Evolutionary conservation across 2,329 filamentous ascomycete genomes (phyloP), one percentile per base, ranked within the genome.

Genomic region (Bipolaris sorokiniana): DNA sequence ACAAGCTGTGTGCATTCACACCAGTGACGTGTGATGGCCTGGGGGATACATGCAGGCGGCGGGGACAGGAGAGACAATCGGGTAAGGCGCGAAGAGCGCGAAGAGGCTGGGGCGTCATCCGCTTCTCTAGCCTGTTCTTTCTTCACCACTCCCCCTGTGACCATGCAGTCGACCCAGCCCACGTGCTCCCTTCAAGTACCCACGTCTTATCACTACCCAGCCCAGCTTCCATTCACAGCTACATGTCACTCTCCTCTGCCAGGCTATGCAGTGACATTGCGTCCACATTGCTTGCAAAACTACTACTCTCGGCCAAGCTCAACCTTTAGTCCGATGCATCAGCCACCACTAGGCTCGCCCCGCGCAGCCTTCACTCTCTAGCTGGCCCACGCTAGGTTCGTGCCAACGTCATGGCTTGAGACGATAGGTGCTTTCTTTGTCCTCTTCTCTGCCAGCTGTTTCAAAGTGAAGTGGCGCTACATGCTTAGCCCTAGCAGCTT

Each of bases 81-180:
- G 41, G 40, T 26, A 22, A 26, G 40, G 22, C 7, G 38, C 16
- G 28, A 26, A 28, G 45, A 48, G 45, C 18, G 40, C 18, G 28
- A 28, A 18, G 46, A 48, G 46, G 46, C 31, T 48, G 33, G 46
- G 46, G 28, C 46, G 46, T 48, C 46, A 48, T 36, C 38, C 46
- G 46, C 46, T 48, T 48, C 15, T 10, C 20, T 48, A 48, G 46
- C 46, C 28, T 16, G 31, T 7, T 28, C 23, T 31, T n/a, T 23
- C 15, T 9, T 26, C 23, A 18, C 23, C 23, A 11, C 42, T 26
- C 7, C 15, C 15, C 23, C 15, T 6, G 7, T 26, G 3, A 9
- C 41, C 41, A 31, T 26, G 23, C 26, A 23, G 23, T n/a, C 41
- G 13, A 45, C 26, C 10, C 41, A 28, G 28, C 41, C 41, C 22